Base-by-base conservation (phyloP, 1,284 basidiomycete species). In the Takashimella koratensis region DNA sequence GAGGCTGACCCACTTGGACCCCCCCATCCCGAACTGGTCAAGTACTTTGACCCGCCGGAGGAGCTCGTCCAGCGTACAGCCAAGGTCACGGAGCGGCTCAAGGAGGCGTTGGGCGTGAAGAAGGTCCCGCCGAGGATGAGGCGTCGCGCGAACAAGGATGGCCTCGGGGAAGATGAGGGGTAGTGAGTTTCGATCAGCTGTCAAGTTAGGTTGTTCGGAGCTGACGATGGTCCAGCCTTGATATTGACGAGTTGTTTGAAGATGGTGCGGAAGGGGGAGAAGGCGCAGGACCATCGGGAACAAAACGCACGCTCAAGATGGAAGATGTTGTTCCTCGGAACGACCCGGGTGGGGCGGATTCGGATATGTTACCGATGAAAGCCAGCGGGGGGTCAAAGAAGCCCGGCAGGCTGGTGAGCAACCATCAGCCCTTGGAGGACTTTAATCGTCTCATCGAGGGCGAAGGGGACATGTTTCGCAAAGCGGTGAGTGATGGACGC, bases 11-110 rank as follows among this genome's bases (percentile, higher is more conserved):
- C 90, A 0, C 78, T 96, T 1, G 86, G 88, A 0, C 87, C 87
- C 0, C 90, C 91, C 0, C 90, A 95, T 71, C 86, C 86, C 0
- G 87, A 89, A 54, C 79, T 96, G 5, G 76, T 82, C 25, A 90
- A 88, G 65, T 97, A 88, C 74, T 84, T 96, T 65, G 77, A 89
- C 19, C 83, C 90, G 1, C 93, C 93, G 0, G 79, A 77, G 27
- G 80, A 80, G 41, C 82, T 87, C 0, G 75, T 85, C 11, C 86
- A 87, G 63, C 78, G 80, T 3, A 80, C 86, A 0, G 75, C 77
- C 36, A 74, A 79, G 1, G 77, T 84, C 0, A 77, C 86, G 19
- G 82, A 85, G 50, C 79, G 81, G 25, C 86, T 86, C 66, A 85
- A 83, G 70, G 71, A 76, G 13, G 76, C 74, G 0, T 85, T 95